Evolutionary conservation across 495 filamentous ascomycete species (phyloP).

Genomic region (Alectoria sarmentosa): DNA sequence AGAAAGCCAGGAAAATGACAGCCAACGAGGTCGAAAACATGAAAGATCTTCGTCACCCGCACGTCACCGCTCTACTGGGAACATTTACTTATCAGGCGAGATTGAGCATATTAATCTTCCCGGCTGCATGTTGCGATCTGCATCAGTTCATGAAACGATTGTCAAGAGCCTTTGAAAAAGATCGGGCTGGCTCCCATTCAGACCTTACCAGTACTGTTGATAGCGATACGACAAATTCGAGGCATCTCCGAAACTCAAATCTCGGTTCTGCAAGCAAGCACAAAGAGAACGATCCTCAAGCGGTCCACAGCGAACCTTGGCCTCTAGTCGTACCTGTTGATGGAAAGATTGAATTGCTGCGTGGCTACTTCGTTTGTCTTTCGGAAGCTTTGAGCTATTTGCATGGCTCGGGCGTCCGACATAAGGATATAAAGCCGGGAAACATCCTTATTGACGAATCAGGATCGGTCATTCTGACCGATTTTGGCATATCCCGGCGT

Average conservation of each 20-base stretch:
- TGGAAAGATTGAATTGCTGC: background rate
- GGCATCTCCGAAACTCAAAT: too few species aligned
- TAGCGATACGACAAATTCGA: background rate
- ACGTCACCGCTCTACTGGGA: conserved; percentile 1
- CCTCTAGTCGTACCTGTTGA: background rate
- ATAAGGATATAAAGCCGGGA: conserved; percentile 43
- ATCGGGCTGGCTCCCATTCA: background rate
- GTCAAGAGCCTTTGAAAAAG: background rate
- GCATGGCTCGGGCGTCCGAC: conserved; percentile 34
- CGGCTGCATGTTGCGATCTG: conserved; percentile 6
- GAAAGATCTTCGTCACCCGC: conserved; percentile 6
- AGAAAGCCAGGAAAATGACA: background rate
- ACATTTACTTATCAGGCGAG: conserved; percentile 2
- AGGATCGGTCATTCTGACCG: conserved; percentile 32
- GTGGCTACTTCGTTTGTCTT: conserved; percentile 23
- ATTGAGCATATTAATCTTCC: conserved; percentile 5
- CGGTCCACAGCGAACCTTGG: background rate
- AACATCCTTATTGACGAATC: conserved; percentile 39
- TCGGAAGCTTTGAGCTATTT: conserved; percentile 34
- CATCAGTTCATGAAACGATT: conserved; percentile 3
- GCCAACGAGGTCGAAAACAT: conserved; percentile 5
- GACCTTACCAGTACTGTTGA: background rate
- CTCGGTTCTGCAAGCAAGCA: background rate
- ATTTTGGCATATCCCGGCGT: conserved; percentile 40
- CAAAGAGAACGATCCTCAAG: background rate